A percentile compares a stretch with the other conserved stretches of the same genome.
These are phyloP conservation scores for Hordeum vulgare DNA, from an alignment of 176 grass and related monocot species.

Conservation along the genomic window DNA sequence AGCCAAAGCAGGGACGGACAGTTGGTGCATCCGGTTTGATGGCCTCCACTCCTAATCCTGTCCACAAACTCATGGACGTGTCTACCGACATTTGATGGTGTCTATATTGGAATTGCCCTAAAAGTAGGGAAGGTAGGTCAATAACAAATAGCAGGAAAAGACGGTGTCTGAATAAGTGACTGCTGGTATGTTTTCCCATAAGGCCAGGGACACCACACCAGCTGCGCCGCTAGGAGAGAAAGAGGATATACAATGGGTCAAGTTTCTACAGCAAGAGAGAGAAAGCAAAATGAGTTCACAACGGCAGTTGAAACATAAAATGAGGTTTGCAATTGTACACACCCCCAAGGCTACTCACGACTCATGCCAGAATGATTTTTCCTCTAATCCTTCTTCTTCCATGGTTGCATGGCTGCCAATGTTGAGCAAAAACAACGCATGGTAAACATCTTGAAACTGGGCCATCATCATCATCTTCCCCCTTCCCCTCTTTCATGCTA, in stretches of 20 bases:
- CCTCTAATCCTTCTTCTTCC: slow-evolving; percentile 10
- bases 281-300: neutral
- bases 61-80: too few relatives aligned
- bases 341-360: neutral
- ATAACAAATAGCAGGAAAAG: too few relatives aligned
- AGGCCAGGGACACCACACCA: neutral
- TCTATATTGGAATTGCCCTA: too few relatives aligned
- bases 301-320: neutral
- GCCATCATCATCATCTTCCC: neutral
- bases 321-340: neutral
- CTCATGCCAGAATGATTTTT: neutral
- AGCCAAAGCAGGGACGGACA: too few relatives aligned
- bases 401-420: slow-evolving; percentile 21
- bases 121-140: too few relatives aligned
- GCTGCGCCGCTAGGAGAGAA: neutral
- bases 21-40: too few relatives aligned
- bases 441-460: neutral
- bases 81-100: too few relatives aligned
- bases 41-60: too few relatives aligned
- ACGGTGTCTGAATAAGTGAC: too few relatives aligned
- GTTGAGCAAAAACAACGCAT: slow-evolving; percentile 38
- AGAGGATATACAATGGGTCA: neutral
- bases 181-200: too few relatives aligned
- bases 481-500: slow-evolving; percentile 18
- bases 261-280: neutral